Evolutionary conservation across 1,284 basidiomycete genomes (phyloP), one percentile per base, ranked within the genome.

Genomic region (Coriolopsis trogii): DNA sequence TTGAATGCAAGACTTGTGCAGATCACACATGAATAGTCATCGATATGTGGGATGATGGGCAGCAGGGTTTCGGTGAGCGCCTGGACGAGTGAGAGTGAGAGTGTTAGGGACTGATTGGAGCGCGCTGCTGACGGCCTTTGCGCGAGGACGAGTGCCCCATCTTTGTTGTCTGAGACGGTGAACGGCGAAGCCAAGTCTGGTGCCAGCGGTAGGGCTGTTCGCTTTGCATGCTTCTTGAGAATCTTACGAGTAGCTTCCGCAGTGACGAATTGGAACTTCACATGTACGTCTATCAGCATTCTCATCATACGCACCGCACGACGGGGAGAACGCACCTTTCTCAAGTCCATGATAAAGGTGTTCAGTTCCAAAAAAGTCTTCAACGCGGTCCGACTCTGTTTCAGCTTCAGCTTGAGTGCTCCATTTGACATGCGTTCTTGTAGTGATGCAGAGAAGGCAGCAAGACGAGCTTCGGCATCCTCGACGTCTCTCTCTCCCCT

Each of bases 161-260:
- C 57, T 1, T 49, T 31, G 28, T 53, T 37, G 24, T 40, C 30
- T 7, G 33, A 20, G 12, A 64, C 43, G 9, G 51, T 39, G 38
- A 68, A 65, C 1, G 63, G 63, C 8, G 64, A 65, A 10, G 63
- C 46, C 10, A 69, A 51, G 23, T 59, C 53, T 0, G 66, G 63
- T 1, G 79, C 77, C 15, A 81, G 67, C 1, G 84, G 82, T 3
- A 91, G 72, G 0, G 85, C 81, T 0, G 91, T 93, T 4, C 93
- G 85, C 69, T 97, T 98, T 24, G 91, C 83, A 67, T 97, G 95
- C 68, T 98, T 98, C 77, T 98, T 97, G 55, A 97, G 81, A 55
- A 94, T 93, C 72, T 94, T 94, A 38, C 91, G 82, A 2, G 85
- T 88, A 1, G 95, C 95, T 68, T 97, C 93, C 6, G 90, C 80